Evolutionary conservation across 2,329 filamentous ascomycete species (phyloP).

Genomic region (Venturia asperata): DNA sequence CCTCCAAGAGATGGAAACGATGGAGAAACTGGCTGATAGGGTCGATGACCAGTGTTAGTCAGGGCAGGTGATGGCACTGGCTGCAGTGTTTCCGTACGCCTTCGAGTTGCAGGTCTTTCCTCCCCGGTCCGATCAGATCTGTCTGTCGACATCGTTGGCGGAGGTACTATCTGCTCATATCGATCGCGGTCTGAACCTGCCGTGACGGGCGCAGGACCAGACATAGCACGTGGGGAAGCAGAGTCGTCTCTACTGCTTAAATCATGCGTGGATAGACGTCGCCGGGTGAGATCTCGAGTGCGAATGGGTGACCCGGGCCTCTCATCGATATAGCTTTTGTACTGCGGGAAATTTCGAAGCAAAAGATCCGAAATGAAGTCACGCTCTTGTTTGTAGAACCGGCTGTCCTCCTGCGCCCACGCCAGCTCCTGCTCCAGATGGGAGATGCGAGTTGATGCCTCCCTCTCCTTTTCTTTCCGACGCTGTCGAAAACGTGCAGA

Average conservation of each 20-base stretch:
- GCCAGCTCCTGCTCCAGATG: conserved; percentile 61
- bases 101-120: conserved; percentile 16
- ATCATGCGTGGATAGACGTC: not conserved
- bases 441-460: conserved; percentile 61
- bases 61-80: conserved; percentile 12
- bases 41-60: conserved; percentile 20
- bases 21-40: conserved; percentile 1
- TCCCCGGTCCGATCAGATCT: not conserved
- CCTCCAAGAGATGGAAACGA: not conserved
- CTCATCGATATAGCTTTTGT: conserved; percentile 8
- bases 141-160: not conserved
- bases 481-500: conserved; percentile 75
- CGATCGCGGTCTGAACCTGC: not conserved
- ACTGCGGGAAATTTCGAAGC: conserved; percentile 12
- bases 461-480: conserved; percentile 74
- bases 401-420: conserved; percentile 60
- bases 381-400: conserved; percentile 67
- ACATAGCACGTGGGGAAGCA: not conserved
- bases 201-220: not conserved
- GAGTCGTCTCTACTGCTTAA: conserved; percentile 5
- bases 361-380: conserved; percentile 4
- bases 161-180: conserved; percentile 3
- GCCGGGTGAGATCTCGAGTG: not conserved
- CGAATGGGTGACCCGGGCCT: conserved; percentile 9
- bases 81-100: conserved; percentile 16